These are phyloP conservation scores for Casaregolazyma lundiana DNA, from an alignment of 1,139 yeast genomes.

Conservation along the genomic window DNA sequence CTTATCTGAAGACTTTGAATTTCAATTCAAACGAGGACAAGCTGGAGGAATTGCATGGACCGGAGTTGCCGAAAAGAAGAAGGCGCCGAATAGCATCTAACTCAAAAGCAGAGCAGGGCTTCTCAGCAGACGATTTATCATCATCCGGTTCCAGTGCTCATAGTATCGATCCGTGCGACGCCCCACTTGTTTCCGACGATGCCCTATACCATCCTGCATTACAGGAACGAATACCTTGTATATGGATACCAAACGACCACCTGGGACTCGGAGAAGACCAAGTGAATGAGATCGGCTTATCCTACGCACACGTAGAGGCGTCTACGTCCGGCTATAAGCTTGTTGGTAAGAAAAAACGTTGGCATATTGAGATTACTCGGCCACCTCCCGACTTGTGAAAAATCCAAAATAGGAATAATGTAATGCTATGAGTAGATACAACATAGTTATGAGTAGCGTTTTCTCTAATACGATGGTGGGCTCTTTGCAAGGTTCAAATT, in stretches of 20 bases:
- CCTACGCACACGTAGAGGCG: slow-evolving; percentile 25
- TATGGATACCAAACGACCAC: slow-evolving; percentile 34
- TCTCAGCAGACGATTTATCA: not conserved
- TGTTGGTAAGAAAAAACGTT: not conserved
- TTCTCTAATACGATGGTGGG: too few species aligned
- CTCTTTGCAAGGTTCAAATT: too few species aligned
- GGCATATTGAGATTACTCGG: not conserved
- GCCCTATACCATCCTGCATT: slow-evolving; percentile 31
- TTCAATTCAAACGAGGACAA: not conserved
- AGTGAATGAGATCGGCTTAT: slow-evolving; percentile 23
- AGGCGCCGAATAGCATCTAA: not conserved
- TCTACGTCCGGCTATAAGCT: slow-evolving; percentile 12
- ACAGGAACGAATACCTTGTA: slow-evolving; percentile 28
- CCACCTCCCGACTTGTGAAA: slow-evolving; percentile 9
- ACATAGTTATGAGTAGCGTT: too few species aligned
- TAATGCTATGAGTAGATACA: not conserved
- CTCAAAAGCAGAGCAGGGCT: not conserved
- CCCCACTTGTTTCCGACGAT: slow-evolving; percentile 10
- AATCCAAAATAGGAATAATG: not conserved
- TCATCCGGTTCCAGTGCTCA: not conserved
- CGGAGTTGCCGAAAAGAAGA: not conserved
- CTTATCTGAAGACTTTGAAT: slow-evolving; percentile 10
- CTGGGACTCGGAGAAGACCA: slow-evolving; percentile 33
- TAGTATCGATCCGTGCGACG: not conserved
- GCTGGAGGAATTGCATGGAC: not conserved